Base-by-base conservation (phyloP, 306 rosid species). In the Corylus avellana region DNA sequence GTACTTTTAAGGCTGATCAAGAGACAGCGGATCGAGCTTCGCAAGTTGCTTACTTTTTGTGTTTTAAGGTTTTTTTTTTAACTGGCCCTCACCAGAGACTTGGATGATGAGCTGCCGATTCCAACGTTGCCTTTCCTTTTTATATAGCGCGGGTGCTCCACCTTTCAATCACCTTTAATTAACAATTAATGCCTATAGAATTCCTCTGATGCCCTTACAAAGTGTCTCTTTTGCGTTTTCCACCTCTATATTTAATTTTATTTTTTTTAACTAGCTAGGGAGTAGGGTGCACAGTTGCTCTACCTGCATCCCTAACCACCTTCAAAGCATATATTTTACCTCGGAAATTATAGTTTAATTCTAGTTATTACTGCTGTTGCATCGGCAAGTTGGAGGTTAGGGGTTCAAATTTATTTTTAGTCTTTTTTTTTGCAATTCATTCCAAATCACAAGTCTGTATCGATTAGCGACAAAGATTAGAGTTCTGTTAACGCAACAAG, bases 11-110 rank as follows among this genome's bases (percentile, higher is more conserved):
- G 80, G 29, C 22, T 6, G 70, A 77, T 66, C 64, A 77, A 84
- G 83, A 80, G 86, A 83, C 86, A 84, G 75, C 47, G 17, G 22
- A 32, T 32, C 35, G 35, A 70, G 77, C 37, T 17, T 66, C 10
- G 32, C 66, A 56, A 56, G 25, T 56, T 56, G 61, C 61, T 56
- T 18, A 5, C 68, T 13, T 64, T 3, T 16, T 29, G 6, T 20
- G 44, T 11, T 16, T 16, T 16, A 35, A 13, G 12, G 1, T 16
- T 66, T 37, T 57, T n/a, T 58, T 58, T 18, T 55, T 22, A 55
- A 18, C 44, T 2, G 44, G 25, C 25, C 25, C 25, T 22, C 0
- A 42, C 8, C 8, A 42, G 46, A 42, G 46, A 42, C 46, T 42
- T 39, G 8, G 8, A 6, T 42, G 8, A 6, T 42, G 46, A 42